Evolutionary conservation across 1,139 yeast genomes (phyloP).

Genomic region (Geotrichum candidum): DNA sequence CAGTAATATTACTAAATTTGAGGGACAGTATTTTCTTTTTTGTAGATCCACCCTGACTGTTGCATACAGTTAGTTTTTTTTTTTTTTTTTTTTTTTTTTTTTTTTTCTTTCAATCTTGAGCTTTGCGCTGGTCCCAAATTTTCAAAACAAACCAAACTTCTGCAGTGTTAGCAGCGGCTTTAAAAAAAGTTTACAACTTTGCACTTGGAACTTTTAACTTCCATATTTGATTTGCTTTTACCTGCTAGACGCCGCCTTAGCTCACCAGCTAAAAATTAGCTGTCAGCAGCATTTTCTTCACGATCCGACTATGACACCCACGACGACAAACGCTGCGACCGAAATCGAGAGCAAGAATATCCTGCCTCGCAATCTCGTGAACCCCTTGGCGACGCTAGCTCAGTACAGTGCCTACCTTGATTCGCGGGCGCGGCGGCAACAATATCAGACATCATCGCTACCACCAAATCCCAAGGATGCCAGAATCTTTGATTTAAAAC

Average conservation of each 20-base stretch:
- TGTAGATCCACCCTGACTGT: too few species aligned
- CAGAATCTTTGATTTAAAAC: background rate
- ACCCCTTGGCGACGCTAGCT: slow-evolving; percentile 8
- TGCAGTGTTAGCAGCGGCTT: too few species aligned
- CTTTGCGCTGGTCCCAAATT: too few species aligned
- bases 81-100: too few species aligned
- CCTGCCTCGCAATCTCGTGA: slow-evolving; percentile 3
- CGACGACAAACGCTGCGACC: background rate
- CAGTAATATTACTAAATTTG: too few species aligned
- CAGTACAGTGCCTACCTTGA: slow-evolving; percentile 1
- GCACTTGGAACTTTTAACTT: background rate
- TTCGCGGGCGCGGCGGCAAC: background rate
- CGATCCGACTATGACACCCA: background rate
- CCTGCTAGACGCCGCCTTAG: too few species aligned
- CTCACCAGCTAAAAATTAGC: too few species aligned
- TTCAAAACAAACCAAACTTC: too few species aligned
- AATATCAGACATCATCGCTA: background rate
- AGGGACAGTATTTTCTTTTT: too few species aligned
- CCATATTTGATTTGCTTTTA: too few species aligned
- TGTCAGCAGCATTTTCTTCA: background rate
- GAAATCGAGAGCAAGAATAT: background rate
- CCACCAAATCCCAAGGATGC: background rate
- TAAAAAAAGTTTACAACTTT: background rate
- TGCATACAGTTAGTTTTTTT: too few species aligned
- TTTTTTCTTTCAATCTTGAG: too few species aligned